phyloP scores from a whole-genome alignment of 2,329 filamentous ascomycete species.

The Boeremia lycopersici region DNA sequence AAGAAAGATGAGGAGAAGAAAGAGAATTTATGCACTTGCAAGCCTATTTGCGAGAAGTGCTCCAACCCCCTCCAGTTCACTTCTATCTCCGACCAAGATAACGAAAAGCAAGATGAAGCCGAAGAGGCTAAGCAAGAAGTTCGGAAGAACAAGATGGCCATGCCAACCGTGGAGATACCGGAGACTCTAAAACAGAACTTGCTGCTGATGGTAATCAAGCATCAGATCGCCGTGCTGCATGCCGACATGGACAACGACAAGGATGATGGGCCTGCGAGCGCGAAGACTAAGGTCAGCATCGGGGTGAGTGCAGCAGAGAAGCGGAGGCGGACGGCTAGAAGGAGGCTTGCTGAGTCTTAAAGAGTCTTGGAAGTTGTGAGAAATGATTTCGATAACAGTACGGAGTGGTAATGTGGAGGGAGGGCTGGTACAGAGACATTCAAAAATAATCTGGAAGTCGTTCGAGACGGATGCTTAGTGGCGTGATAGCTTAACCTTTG shows the following conservation, averaged over 20 bases:
- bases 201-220: conserved; percentile 41
- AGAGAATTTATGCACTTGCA: conserved; percentile 25
- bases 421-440: too few relatives aligned
- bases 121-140: conserved; percentile 17
- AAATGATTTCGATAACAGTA: too few relatives aligned
- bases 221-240: conserved; percentile 45
- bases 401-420: too few relatives aligned
- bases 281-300: not conserved
- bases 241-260: conserved; percentile 43
- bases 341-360: not conserved
- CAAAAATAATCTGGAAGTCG: too few relatives aligned
- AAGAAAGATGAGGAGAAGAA: conserved; percentile 8
- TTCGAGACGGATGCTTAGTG: not conserved
- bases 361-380: not conserved
- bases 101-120: conserved; percentile 17
- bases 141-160: conserved; percentile 25
- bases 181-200: conserved; percentile 30
- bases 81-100: not conserved
- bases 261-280: not conserved
- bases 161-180: conserved; percentile 34
- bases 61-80: conserved; percentile 18
- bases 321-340: not conserved
- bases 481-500: not conserved
- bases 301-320: not conserved
- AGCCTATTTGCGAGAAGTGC: conserved; percentile 25